Evolutionary conservation across 2,329 filamentous ascomycete species (phyloP).

Genomic region (Ophiocordyceps camponoti-rufipedis): DNA sequence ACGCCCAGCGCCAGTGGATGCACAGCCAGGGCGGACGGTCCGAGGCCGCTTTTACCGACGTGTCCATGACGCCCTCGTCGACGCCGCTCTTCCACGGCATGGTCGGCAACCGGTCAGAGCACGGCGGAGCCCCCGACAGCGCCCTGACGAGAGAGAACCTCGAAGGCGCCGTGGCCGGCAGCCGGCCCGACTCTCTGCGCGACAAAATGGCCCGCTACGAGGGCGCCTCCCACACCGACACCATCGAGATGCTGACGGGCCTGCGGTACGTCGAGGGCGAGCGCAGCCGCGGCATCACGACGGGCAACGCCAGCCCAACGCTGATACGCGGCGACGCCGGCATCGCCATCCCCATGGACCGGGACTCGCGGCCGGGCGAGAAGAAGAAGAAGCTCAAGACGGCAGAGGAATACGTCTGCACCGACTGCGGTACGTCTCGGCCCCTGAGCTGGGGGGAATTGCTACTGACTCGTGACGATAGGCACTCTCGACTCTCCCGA

Average conservation of each 20-base stretch:
- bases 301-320: conserved; percentile 62
- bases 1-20: conserved; percentile 41
- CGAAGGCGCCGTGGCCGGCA: conserved; percentile 49
- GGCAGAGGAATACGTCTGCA: conserved; percentile 81
- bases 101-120: conserved; percentile 28
- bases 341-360: conserved; percentile 66
- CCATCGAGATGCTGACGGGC: conserved; percentile 85
- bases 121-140: conserved; percentile 30
- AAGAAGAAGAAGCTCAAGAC: conserved; percentile 82
- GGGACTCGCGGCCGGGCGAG: conserved; percentile 51
- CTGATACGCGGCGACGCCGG: conserved; percentile 74
- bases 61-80: conserved; percentile 17
- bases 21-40: conserved; percentile 38
- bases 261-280: conserved; percentile 78
- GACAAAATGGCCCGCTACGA: conserved; percentile 79
- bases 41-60: conserved; percentile 32
- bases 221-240: conserved; percentile 58
- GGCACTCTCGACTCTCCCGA: conserved; percentile 81
- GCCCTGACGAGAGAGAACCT: conserved; percentile 66
- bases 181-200: conserved; percentile 54
- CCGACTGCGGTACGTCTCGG: conserved; percentile 53
- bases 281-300: conserved; percentile 72
- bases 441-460: no score
- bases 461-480: conserved; percentile 10
- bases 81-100: conserved; percentile 12